Evolutionary conservation across 83 land plant species (phyloP), one percentile per base, ranked within the genome.

Genomic region (Picea abies): DNA sequence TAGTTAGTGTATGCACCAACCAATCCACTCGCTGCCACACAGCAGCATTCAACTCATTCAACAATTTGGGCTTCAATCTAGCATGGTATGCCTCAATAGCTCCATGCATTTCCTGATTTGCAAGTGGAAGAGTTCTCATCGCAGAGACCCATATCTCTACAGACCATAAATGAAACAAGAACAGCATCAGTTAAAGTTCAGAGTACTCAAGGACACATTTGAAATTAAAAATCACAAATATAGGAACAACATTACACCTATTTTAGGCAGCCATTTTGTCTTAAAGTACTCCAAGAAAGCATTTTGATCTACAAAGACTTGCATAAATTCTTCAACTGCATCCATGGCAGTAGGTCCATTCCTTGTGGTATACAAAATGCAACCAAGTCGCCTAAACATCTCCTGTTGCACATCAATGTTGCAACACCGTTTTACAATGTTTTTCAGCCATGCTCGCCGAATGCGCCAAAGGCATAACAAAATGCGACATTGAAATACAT

Each of bases 51-150:
- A 19, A 60, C 29, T 83, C 84, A 26, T 65, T 76, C 25, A 83
- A 69, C 71, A 90, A 84, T 79, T 79, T 80, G 17, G 64, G 60
- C 76, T 91, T 91, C 85, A 91, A 64, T 25, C 80, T 89, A 8
- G 76, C 39, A 83, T 87, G 90, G 79, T 84, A 91, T 32, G 85
- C 65, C 73, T 91, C 91, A 26, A 91, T 82, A 17, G 91, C 85
- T 60, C 86, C 91, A 89, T 82, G 58, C 39, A 81, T 78, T 71
- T 91, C 93, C 76, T 82, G 89, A 82, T 75, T 88, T 23, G 93
- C 84, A 63, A 88, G 84, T 1, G 87, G 89, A 17, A 83, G 83
- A 76, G 88, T 86, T 23, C 81, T 77, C 32, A 85, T 56, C 17
- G 85, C 87, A 49, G 64, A 29, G 14, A 86, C 84, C 93, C 93